A percentile compares a stretch with the other conserved stretches of the same genome.
phyloP scores from a whole-genome alignment of 192 early-diverging fungal species.

The Chytriomyces sp. region DNA sequence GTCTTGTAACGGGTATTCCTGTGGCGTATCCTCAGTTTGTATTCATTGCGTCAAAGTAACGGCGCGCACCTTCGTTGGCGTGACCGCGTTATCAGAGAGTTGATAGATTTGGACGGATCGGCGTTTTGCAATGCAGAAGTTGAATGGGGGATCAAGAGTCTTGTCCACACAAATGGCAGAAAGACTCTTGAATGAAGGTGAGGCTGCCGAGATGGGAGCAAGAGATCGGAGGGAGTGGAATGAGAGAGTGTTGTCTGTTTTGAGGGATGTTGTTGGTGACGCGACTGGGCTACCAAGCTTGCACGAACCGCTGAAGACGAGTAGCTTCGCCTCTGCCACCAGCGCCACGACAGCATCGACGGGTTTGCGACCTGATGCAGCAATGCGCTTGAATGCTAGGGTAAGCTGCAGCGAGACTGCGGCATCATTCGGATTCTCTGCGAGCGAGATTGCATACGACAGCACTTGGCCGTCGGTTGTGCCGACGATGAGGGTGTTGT shows the following conservation, averaged over 20 bases:
- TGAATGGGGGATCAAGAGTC: slow-evolving; percentile 41
- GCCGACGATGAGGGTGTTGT: slow-evolving; percentile 73
- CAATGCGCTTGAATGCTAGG: slow-evolving; percentile 47
- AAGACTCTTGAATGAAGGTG: slow-evolving; percentile 32
- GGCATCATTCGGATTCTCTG: slow-evolving; percentile 17
- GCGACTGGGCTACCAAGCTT: neutral
- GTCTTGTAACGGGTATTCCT: slow-evolving; percentile 69
- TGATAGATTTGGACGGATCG: slow-evolving; percentile 32
- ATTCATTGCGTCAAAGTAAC: neutral
- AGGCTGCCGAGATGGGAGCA: slow-evolving; percentile 17
- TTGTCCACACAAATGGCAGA: slow-evolving; percentile 44
- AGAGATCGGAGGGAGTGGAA: slow-evolving; percentile 61
- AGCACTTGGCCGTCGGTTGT: slow-evolving; percentile 73
- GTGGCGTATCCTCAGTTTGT: neutral
- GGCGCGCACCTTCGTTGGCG: slow-evolving; percentile 3
- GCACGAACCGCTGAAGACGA: slow-evolving; percentile 68
- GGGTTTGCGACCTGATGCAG: slow-evolving; percentile 61
- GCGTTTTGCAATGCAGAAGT: slow-evolving; percentile 46
- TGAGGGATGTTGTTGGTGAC: neutral
- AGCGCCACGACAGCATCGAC: slow-evolving; percentile 67
- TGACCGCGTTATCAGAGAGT: slow-evolving; percentile 44
- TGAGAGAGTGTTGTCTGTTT: slow-evolving; percentile 63
- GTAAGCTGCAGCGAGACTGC: slow-evolving; percentile 34
- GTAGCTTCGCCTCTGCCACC: slow-evolving; percentile 62
- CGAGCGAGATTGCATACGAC: slow-evolving; percentile 56